phyloP scores from a whole-genome alignment of 2,329 filamentous ascomycete species.

The Calonectria pseudoturangicola region DNA sequence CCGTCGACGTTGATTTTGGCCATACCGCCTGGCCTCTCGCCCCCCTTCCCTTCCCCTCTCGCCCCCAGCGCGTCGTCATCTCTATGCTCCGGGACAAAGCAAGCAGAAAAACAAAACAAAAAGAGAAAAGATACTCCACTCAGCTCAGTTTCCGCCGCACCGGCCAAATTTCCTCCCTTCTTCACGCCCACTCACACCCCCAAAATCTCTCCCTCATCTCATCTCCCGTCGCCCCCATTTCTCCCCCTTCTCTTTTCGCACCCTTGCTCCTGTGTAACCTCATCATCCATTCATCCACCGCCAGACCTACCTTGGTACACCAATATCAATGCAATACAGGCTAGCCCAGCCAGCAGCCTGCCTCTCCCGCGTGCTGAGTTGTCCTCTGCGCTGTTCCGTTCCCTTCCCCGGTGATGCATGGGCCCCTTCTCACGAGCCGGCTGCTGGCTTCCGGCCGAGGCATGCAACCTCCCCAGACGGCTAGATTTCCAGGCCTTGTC shows the following conservation, averaged over 20 bases:
- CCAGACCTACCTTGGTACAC: slow-evolving; percentile 42
- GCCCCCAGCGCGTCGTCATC: slow-evolving; percentile 30
- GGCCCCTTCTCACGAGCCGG: slow-evolving; percentile 19
- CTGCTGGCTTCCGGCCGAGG: slow-evolving; percentile 29
- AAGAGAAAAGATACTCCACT: slow-evolving; percentile 20
- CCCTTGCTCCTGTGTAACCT: slow-evolving; percentile 51
- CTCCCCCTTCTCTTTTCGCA: slow-evolving; percentile 29
- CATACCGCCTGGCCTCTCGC: not conserved
- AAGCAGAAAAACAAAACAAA: slow-evolving; percentile 35
- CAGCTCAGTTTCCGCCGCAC: slow-evolving; percentile 30
- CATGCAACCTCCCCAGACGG: slow-evolving; percentile 28
- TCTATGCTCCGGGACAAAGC: slow-evolving; percentile 17
- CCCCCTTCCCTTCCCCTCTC: not conserved
- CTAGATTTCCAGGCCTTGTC: slow-evolving; percentile 23
- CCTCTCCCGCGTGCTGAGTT: slow-evolving; percentile 12
- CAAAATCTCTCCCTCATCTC: slow-evolving; percentile 47
- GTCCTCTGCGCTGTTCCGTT: not conserved
- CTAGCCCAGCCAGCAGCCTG: slow-evolving; percentile 9
- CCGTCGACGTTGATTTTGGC: not conserved
- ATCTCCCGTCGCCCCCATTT: slow-evolving; percentile 47
- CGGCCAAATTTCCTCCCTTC: slow-evolving; percentile 50
- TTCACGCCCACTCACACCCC: slow-evolving; percentile 41
- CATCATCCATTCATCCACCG: slow-evolving; percentile 40
- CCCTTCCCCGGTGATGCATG: not conserved
- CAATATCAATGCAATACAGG: slow-evolving; percentile 24